Conservation (phyloP, 805 yeast species). For the Hanseniaspora mollemarum region DNA sequence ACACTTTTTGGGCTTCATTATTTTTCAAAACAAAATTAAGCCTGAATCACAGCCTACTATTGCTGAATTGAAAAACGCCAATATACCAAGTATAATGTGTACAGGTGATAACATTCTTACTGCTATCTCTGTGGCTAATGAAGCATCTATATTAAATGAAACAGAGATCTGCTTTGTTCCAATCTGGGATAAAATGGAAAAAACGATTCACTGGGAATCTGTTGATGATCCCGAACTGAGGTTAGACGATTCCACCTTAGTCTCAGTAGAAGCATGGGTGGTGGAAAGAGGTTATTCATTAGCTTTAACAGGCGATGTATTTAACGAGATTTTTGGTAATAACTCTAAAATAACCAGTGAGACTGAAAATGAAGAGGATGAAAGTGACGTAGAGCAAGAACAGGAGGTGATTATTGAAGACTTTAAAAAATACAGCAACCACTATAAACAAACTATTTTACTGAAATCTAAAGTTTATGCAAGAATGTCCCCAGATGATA, state of each 20-base stretch:
- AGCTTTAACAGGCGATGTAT: conserved; percentile 89
- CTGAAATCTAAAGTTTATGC: conserved; percentile 74
- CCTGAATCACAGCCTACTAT: conserved; percentile 53
- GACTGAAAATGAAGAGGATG: background rate
- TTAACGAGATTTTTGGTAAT: conserved; percentile 55
- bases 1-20: conserved; percentile 72
- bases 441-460: conserved; percentile 46
- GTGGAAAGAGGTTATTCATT: conserved; percentile 42
- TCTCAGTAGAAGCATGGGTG: conserved; percentile 29
- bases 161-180: conserved; percentile 51
- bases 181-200: conserved; percentile 33
- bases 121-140: conserved; percentile 84
- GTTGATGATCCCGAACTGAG: conserved; percentile 45
- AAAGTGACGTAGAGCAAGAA: conserved; percentile 23
- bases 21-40: conserved; percentile 86
- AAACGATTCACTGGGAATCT: conserved; percentile 50
- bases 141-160: conserved; percentile 54
- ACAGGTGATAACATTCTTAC: conserved; percentile 95
- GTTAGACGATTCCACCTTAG: conserved; percentile 55
- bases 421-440: conserved; percentile 24
- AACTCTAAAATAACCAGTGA: conserved; percentile 22
- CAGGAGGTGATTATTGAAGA: conserved; percentile 1
- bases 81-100: conserved; percentile 82
- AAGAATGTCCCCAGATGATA: conserved; percentile 98
- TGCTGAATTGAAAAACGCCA: conserved; percentile 48